Evolutionary conservation across 176 grass and related monocot genomes (phyloP), one percentile per base, ranked within the genome.

Genomic region (Carex scoparia): DNA sequence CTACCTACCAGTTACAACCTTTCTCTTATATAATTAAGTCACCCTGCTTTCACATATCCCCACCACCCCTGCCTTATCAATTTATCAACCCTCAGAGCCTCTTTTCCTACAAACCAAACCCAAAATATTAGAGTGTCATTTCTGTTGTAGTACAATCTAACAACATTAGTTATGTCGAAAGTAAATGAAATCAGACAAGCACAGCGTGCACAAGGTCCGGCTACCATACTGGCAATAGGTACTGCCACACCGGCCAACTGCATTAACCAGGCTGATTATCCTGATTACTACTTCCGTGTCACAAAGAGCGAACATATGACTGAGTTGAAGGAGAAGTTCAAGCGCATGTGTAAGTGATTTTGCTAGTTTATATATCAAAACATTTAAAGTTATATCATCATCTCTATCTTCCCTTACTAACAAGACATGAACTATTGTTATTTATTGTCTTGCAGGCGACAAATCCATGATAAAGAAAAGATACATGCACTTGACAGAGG

Each of bases 271-370:
- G 61, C 37, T 65, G 57, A 63, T 53, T 85, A 63, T 35, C 57
- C 71, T 0, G 72, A 86, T 57, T 79, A 65, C 38, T 86, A 86
- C 69, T 86, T 86, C 40, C 57, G 55, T n/a, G 56, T 86, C 30
- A 79, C 71, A 9, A 86, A 86, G 4, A 86, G 57, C 44, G 58
- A 79, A 44, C 58, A 79, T 65, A 54, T 78, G 9, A 86, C 57
- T 3, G 70, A 66, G 2, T 72, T 86, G 31, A 86, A 86, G 69
- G 67, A 65, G 18, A 86, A 86, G 71, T 86, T 86, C 53, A 86
- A 63, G 84, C 66, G 55, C 66, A 86, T 86, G 38, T 86, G 84
- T 86, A 79, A 86, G 84, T 81, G 33, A 51, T 51, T 51, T 51
- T 51, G 1, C 48, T 51, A 51, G 2, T 51, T 51, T 51, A 11